Evolutionary conservation across 441 rosid genomes (phyloP), one percentile per base, ranked within the genome.

Genomic region (Euphorbia celastroides): DNA sequence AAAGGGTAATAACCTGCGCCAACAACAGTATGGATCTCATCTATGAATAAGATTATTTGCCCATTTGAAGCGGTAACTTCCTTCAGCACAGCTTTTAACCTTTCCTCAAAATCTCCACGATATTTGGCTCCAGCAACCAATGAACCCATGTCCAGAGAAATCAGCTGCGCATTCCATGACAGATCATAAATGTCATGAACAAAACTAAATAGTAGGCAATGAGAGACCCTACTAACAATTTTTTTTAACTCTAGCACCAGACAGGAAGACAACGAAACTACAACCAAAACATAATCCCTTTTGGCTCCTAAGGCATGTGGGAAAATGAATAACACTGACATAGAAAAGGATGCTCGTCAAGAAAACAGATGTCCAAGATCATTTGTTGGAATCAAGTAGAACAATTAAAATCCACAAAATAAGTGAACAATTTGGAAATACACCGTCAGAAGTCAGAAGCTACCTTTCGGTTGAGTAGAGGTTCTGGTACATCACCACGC

Each of bases 401-500:
- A 58, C 20, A 17, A 22, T 55, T 34, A 20, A n/a, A 28, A 54
- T 23, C 34, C 70, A 60, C 7, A 46, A 27, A 16, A 60, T 3
- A 44, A 10, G 5, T 23, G 12, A 23, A 32, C 32, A 22, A 22
- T 6, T 16, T 9, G 23, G 36, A 22, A 30, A 56, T 28, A 70
- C 22, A 66, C 20, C 42, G 25, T 19, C 1, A 64, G 38, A 67
- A 25, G 25, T 19, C 1, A 64, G 38, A 67, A 25, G 68, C 20
- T 26, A 55, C 98, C 98, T 88, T 90, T 42, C 96, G 73, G 60
- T 90, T 88, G 72, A 82, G 57, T 63, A 90, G 72, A 27, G 98
- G 90, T 71, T 92, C 97, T 2, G 84, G 95, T 74, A 86, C 95
- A 75, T 86, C 92, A 65, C 95, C 95, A 31, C 87, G 75, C 44